These are phyloP conservation scores for Coemansia linderi DNA, from an alignment of 371 early-diverging fungal genomes.

Conservation along the genomic window DNA sequence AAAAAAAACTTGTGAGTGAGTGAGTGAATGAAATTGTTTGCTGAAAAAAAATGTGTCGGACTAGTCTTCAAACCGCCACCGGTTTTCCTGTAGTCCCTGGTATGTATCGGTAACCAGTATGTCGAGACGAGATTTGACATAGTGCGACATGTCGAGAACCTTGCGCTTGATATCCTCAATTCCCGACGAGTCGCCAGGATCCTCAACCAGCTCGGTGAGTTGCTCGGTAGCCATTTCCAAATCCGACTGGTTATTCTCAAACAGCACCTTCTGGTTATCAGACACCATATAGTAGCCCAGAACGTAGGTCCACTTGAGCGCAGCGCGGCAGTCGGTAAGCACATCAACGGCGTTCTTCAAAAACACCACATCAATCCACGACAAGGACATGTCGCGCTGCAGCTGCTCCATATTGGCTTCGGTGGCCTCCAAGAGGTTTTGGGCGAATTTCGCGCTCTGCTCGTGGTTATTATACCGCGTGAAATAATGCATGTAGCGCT, in stretches of 20 bases:
- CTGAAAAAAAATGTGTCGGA: neutral
- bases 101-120: slow-evolving; percentile 51
- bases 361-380: slow-evolving; percentile 99
- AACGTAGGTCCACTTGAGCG: slow-evolving; percentile 95
- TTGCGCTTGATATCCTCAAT: slow-evolving; percentile 62
- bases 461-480: slow-evolving; percentile 96
- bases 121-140: slow-evolving; percentile 52
- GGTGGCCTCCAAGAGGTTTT: slow-evolving; percentile 81
- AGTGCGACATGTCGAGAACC: slow-evolving; percentile 52
- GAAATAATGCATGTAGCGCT: slow-evolving; percentile 95
- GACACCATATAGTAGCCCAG: slow-evolving; percentile 87
- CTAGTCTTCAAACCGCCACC: slow-evolving; percentile 47
- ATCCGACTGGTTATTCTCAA: slow-evolving; percentile 96
- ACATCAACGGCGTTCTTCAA: slow-evolving; percentile 89
- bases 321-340: slow-evolving; percentile 81
- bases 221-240: slow-evolving; percentile 94
- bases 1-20: slow-evolving; percentile 15
- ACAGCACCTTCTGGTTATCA: slow-evolving; percentile 83
- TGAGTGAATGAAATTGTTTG: neutral
- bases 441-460: slow-evolving; percentile 88
- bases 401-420: slow-evolving; percentile 95
- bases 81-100: slow-evolving; percentile 48
- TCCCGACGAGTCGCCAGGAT: slow-evolving; percentile 68
- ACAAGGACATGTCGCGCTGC: slow-evolving; percentile 76
- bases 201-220: slow-evolving; percentile 84